phyloP scores from a whole-genome alignment of 2,329 filamentous ascomycete genomes.

The Epicoccum sorghinum region DNA sequence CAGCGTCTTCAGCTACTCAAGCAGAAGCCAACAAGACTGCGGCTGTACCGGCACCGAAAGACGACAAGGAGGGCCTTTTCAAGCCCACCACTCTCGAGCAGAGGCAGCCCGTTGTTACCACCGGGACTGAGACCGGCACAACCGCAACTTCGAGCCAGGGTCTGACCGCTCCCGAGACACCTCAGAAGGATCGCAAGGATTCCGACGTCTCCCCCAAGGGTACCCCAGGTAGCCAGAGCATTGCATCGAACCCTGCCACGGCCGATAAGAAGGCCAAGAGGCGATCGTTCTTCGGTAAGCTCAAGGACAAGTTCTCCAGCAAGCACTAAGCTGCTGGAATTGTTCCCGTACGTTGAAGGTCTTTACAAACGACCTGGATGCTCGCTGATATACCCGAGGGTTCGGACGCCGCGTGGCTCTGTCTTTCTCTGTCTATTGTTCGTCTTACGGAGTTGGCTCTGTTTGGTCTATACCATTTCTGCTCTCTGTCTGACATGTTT shows the following conservation, averaged over 20 bases:
- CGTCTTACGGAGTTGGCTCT: slow-evolving; percentile 40
- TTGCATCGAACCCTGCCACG: slow-evolving; percentile 33
- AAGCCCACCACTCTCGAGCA: slow-evolving; percentile 47
- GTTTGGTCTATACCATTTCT: slow-evolving; percentile 47
- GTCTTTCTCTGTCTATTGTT: slow-evolving; percentile 34
- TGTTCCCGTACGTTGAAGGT: slow-evolving; percentile 21
- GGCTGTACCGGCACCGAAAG: slow-evolving; percentile 37
- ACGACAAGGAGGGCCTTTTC: slow-evolving; percentile 52
- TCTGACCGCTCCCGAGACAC: slow-evolving; percentile 41
- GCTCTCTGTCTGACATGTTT: slow-evolving; percentile 27
- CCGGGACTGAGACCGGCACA: slow-evolving; percentile 46
- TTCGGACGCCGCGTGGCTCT: slow-evolving; percentile 17
- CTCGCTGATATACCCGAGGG: slow-evolving; percentile 33
- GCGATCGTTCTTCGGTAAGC: slow-evolving; percentile 54
- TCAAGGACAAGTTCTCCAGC: slow-evolving; percentile 55
- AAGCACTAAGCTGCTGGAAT: slow-evolving; percentile 29
- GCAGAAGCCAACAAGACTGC: slow-evolving; percentile 30
- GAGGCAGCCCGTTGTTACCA: slow-evolving; percentile 50
- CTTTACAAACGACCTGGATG: slow-evolving; percentile 20
- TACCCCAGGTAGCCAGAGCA: slow-evolving; percentile 48
- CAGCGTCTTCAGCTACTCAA: slow-evolving; percentile 40
- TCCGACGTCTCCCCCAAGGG: slow-evolving; percentile 42
- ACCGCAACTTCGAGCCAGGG: slow-evolving; percentile 24
- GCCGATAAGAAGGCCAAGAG: slow-evolving; percentile 56
- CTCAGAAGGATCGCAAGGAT: slow-evolving; percentile 27